Evolutionary conservation across 371 early-diverging fungal genomes (phyloP), one percentile per base, ranked within the genome.

Genomic region (Sporodiniella umbellata): DNA sequence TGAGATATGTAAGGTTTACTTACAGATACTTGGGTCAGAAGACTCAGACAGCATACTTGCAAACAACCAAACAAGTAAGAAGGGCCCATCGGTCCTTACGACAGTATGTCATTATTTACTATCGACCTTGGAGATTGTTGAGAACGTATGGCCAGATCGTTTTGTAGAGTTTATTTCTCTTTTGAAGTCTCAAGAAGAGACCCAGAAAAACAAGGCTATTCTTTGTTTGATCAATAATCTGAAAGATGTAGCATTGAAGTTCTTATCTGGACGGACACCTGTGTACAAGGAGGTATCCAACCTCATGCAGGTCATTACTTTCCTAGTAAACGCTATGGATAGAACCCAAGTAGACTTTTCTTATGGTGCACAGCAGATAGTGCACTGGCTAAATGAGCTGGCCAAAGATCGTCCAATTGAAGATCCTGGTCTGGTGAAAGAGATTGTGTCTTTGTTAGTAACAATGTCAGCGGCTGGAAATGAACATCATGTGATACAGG

Each of bases 231-330:
- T 22, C 12, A 7, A 23, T 10, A 14, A 40, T 7, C 23, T 53
- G 3, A 51, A 42, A 25, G 35, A 42, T 17, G 54, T 72, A 22
- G 17, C 64, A 8, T 18, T 44, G 19, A 62, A 62, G n/a, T 65
- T 65, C 45, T 19, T 69, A 10, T 57, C 54, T 3, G 71, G 69
- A 22, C 48, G 58, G 8, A 39, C 67, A 7, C 70, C 75, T 7
- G 54, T 69, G 4, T 75, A 73, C 57, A 66, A 65, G 35, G 80
- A 79, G 44, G 72, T 75, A 3, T 58, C 64, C 2, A 50, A 49
- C 12, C 42, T 75, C 12, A 54, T 75, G 33, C 68, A 72, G 15
- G 42, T 68, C 10, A 51, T 62, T 35, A 25, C 45, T 3, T 65
- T 68, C 15, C 38, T 75, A 3, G 51, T 62, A 10, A 38, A 51